Evolutionary conservation across 139 green algal genomes (phyloP), one percentile per base, ranked within the genome.

Genomic region (Tetraselmis striata): DNA sequence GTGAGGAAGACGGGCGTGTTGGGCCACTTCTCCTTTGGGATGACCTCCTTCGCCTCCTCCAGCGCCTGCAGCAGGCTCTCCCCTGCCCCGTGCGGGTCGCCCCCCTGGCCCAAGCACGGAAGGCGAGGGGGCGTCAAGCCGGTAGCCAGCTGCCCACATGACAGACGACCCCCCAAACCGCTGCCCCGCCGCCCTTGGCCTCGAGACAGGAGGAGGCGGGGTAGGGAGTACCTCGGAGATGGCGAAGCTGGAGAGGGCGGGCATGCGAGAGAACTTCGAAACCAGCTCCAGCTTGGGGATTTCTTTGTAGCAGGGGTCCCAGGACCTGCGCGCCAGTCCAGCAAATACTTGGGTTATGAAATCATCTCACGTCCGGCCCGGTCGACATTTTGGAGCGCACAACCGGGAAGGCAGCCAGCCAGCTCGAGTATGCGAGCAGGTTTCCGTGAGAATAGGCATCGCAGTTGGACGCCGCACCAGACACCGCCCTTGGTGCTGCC

Each of bases 401-500:
- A n/a, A n/a, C n/a, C n/a, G n/a, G n/a, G n/a, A n/a, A n/a, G n/a
- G n/a, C n/a, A n/a, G n/a, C n/a, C n/a, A n/a, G n/a, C n/a, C n/a
- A n/a, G n/a, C n/a, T n/a, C n/a, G n/a, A n/a, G n/a, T n/a, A n/a
- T n/a, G n/a, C n/a, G n/a, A n/a, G n/a, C n/a, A n/a, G n/a, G n/a
- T n/a, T n/a, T n/a, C n/a, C n/a, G n/a, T n/a, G n/a, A n/a, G n/a
- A n/a, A n/a, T n/a, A n/a, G n/a, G n/a, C n/a, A n/a, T n/a, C n/a
- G n/a, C n/a, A n/a, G n/a, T n/a, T n/a, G n/a, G n/a, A 67, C 45
- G 18, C 5, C 45, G 18, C 18, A 67, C 29, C 29, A 79, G 76
- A 79, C 29, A 18, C 11, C 29, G 18, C 76, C 76, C 29, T 79
- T 79, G 76, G 76, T 79, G 76, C 76, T 79, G 29, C 76, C 76